These are phyloP conservation scores for Trichoderma guizhouense DNA, from an alignment of 2,329 filamentous ascomycete genomes.

Conservation along the genomic window DNA sequence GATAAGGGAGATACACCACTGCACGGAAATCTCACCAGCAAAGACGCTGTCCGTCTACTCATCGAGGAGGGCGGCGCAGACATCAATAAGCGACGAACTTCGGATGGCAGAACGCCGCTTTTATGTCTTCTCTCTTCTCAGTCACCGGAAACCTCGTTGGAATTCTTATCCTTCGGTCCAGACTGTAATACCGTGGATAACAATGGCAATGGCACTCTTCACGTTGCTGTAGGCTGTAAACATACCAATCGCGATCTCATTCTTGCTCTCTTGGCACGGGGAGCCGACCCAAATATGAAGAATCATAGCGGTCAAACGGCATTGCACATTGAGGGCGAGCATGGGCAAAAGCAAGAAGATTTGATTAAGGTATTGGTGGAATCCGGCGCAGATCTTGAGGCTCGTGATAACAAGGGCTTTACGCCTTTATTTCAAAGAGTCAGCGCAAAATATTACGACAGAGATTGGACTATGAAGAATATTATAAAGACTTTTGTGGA, in stretches of 20 bases:
- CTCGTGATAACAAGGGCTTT: constrained; percentile 18
- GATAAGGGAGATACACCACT: constrained; percentile 22
- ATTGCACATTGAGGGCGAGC: constrained; percentile 3
- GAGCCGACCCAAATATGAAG: constrained; percentile 24
- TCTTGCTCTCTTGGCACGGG: constrained; percentile 19
- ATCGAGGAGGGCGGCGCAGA: constrained; percentile 24
- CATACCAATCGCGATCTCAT: not conserved
- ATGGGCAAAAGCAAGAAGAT: not conserved
- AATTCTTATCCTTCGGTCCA: constrained; percentile 4
- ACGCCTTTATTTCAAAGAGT: constrained; percentile 21
- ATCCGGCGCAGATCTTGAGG: constrained; percentile 25
- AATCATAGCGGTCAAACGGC: constrained; percentile 23
- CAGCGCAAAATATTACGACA: too few species aligned
- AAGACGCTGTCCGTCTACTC: constrained; percentile 25
- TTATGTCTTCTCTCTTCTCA: not conserved
- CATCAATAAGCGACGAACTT: constrained; percentile 22
- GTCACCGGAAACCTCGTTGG: not conserved
- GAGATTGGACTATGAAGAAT: too few species aligned
- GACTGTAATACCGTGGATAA: constrained; percentile 22
- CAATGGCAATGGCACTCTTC: constrained; percentile 23
- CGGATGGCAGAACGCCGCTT: constrained; percentile 26
- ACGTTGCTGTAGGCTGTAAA: constrained; percentile 11
- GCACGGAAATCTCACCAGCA: constrained; percentile 3
- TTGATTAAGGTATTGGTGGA: constrained; percentile 15
- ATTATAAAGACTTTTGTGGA: constrained; percentile 17